Conservation (phyloP, 345 rosid species). For the Streptanthus diversifolius region DNA sequence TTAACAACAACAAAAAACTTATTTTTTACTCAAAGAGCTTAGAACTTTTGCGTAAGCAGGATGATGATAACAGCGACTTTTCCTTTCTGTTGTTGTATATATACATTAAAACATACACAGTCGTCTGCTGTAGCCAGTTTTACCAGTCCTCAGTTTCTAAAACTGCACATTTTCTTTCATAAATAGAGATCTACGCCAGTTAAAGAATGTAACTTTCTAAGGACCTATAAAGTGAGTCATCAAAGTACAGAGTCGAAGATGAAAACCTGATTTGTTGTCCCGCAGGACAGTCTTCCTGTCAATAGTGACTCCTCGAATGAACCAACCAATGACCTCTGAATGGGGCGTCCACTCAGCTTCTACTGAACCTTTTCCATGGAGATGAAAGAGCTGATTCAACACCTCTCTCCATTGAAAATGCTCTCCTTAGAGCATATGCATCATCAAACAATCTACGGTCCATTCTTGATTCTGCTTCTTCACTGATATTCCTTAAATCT, state of each 20-base stretch:
- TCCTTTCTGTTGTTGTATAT: constrained; percentile 13
- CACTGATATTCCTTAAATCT: constrained; percentile 38
- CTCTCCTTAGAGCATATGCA: constrained; percentile 45
- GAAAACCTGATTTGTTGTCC: constrained; percentile 62
- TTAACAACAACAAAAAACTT: not conserved
- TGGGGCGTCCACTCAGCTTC: constrained; percentile 73
- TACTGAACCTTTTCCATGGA: constrained; percentile 45
- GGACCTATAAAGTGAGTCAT: not conserved
- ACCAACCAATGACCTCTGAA: constrained; percentile 90
- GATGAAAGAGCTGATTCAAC: constrained; percentile 45
- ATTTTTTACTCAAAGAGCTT: not conserved
- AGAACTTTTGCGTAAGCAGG: not conserved
- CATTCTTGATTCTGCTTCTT: constrained; percentile 40
- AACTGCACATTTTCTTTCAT: not conserved
- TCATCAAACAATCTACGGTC: constrained; percentile 60
- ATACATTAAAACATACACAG: constrained; percentile 1
- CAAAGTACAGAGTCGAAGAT: not conserved
- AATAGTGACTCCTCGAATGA: constrained; percentile 94
- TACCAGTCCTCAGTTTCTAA: not conserved
- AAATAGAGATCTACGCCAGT: not conserved
- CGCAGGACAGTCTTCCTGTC: constrained; percentile 77
- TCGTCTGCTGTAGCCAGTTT: not conserved
- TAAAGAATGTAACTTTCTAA: not conserved
- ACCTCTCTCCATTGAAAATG: constrained; percentile 53
- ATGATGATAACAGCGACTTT: not conserved